A percentile compares a stretch with the other conserved stretches of the same genome.
These are phyloP conservation scores for Rubus parviflorus DNA, from an alignment of 306 rosid species.

Conservation along the genomic window DNA sequence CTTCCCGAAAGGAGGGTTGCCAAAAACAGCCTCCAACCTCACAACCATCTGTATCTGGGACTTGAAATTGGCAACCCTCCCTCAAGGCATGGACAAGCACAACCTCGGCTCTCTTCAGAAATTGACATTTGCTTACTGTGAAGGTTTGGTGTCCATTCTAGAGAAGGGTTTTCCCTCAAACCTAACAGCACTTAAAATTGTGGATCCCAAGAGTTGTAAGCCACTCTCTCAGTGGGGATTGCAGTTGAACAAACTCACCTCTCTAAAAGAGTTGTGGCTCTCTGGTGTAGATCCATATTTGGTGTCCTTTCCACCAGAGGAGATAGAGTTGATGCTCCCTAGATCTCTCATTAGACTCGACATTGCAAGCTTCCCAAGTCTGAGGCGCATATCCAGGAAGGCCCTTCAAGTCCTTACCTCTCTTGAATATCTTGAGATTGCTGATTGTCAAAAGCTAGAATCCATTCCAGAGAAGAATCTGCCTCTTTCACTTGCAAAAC, in stretches of 20 bases:
- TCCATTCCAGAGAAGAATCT: slow-evolving; percentile 2
- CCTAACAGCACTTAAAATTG: background rate
- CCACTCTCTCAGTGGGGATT: background rate
- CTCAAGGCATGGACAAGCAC: background rate
- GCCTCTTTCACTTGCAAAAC: background rate
- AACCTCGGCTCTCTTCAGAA: background rate
- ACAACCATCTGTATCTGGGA: background rate
- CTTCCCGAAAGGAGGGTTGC: slow-evolving; percentile 7
- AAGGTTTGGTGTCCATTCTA: background rate
- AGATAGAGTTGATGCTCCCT: background rate
- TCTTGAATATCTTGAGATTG: background rate
- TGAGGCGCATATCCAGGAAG: background rate
- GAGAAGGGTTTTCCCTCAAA: background rate
- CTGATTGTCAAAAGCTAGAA: background rate
- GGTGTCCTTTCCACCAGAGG: background rate
- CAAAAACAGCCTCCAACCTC: background rate
- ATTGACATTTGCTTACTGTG: no score
- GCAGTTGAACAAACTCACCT: slow-evolving; percentile 1
- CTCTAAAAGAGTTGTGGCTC: background rate
- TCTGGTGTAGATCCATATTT: background rate
- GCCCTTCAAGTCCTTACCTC: background rate
- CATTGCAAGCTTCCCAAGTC: background rate
- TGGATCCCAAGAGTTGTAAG: background rate
- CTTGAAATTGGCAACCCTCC: background rate
- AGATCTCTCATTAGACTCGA: background rate